Evolutionary conservation across 2,329 filamentous ascomycete species (phyloP), one percentile per base, ranked within the genome.

Genomic region (Chaetoscypha palmicola): DNA sequence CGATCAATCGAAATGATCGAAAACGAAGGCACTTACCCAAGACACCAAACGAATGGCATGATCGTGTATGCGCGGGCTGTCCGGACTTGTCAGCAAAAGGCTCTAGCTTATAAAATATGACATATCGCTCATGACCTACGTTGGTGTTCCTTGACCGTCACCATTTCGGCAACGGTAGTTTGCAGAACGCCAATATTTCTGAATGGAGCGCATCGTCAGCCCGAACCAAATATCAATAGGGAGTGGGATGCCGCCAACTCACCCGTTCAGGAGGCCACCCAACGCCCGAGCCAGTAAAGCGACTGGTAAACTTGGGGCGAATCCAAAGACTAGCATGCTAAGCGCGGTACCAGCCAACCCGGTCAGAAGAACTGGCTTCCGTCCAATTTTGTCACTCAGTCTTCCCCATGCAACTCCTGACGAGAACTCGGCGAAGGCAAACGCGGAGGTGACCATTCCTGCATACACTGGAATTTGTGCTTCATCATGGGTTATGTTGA

Each of bases 31-130:
- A 67, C 72, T 67, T 71, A 87, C 73, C 92, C 92, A 60, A 98
- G 75, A 62, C 90, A 96, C 92, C 92, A 98, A 20, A 97, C 87
- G 62, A 95, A 88, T 5, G 92, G 92, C 89, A 98, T 96, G 55
- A 97, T 90, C 10, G 91, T 88, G 67, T 94, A 98, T 38, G 91
- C 92, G 57, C 87, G 86, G 55, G 90, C 85, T 89, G 49, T 46
- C 41, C 42, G 3, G 38, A 55, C 45, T 38, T 46, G 56, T 62
- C 53, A 62, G 55, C 36, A 50, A 41, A 38, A 45, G 33, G 35
- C 57, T 69, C 54, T 65, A 59, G 38, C n/a, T 19, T 21, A 16
- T 4, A n/a, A 36, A 50, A 45, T 38, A 19, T 53, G 39, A 51
- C 31, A 21, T 31, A 31, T 48, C 33, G 34, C n/a, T 23, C 42